These are phyloP conservation scores for Globisporangium paroecandrum DNA, from an alignment of 352 stramenopile genomes.

Conservation along the genomic window DNA sequence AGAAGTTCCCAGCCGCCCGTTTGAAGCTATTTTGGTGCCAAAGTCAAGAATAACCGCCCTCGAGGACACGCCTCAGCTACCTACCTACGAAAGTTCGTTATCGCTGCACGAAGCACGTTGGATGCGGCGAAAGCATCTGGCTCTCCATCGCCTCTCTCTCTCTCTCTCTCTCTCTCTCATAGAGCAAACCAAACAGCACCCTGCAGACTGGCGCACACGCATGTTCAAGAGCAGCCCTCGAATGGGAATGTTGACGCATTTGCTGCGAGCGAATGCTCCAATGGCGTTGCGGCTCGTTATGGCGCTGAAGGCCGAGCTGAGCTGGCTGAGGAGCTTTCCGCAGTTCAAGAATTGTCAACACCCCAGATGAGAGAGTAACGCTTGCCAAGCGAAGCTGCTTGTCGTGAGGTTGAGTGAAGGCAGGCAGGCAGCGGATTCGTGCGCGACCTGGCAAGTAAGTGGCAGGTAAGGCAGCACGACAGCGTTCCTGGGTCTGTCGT, in stretches of 20 bases:
- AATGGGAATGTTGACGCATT: not conserved
- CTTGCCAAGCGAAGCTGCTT: not conserved
- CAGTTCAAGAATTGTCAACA: not conserved
- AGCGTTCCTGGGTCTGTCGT: too few relatives aligned
- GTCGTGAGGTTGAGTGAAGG: not conserved
- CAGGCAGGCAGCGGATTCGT: too few relatives aligned
- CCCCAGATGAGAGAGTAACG: not conserved
- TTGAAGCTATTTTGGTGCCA: not conserved
- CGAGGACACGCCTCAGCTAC: not conserved
- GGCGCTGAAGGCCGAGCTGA: too few relatives aligned
- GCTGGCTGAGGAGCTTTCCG: not conserved
- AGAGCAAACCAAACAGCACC: not conserved
- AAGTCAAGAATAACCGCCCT: not conserved
- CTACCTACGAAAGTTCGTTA: not conserved
- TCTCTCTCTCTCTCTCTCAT: not conserved
- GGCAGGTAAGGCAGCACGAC: too few relatives aligned
- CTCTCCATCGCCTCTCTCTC: not conserved
- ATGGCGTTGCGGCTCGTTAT: not conserved
- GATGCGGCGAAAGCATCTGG: constrained; percentile 7
- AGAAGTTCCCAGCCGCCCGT: not conserved
- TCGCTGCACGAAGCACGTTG: not conserved
- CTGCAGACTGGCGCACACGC: not conserved
- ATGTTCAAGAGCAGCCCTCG: not conserved
- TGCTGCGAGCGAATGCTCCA: not conserved
- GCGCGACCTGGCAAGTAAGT: too few relatives aligned